phyloP scores from a whole-genome alignment of 2,329 filamentous ascomycete species.

The Fusarium scirpi region DNA sequence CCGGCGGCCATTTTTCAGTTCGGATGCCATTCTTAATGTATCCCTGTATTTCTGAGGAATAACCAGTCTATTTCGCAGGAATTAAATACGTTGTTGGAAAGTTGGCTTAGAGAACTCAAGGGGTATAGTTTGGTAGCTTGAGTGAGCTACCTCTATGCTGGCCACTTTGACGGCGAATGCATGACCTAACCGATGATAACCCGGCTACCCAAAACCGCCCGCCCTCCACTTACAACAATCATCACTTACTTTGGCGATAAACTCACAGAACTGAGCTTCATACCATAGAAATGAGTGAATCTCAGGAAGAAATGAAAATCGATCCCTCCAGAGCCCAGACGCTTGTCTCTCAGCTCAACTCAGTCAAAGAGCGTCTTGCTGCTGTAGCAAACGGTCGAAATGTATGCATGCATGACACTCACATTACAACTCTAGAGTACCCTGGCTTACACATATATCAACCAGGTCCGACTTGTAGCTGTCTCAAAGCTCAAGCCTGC shows the following conservation, averaged over 20 bases:
- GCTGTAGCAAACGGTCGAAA: slow-evolving; percentile 65
- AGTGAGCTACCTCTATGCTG: slow-evolving; percentile 20
- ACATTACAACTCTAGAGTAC: neutral
- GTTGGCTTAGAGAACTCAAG: slow-evolving; percentile 13
- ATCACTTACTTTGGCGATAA: slow-evolving; percentile 3
- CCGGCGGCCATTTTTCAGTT: slow-evolving; percentile 53
- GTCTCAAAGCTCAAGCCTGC: slow-evolving; percentile 97
- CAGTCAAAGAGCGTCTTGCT: slow-evolving; percentile 69
- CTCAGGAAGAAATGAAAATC: slow-evolving; percentile 68
- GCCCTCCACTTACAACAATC: slow-evolving; percentile 45
- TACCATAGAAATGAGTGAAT: slow-evolving; percentile 56
- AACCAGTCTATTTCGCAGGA: neutral
- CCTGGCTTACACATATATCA: slow-evolving; percentile 35
- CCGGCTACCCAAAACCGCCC: slow-evolving; percentile 42
- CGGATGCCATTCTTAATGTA: slow-evolving; percentile 46
- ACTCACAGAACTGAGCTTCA: neutral
- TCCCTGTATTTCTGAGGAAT: no score
- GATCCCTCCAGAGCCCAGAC: slow-evolving; percentile 70
- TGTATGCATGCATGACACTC: slow-evolving; percentile 55
- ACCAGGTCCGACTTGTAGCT: slow-evolving; percentile 84
- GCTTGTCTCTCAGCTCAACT: slow-evolving; percentile 71
- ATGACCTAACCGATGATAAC: slow-evolving; percentile 51
- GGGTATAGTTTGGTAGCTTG: slow-evolving; percentile 18
- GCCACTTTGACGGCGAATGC: slow-evolving; percentile 18
- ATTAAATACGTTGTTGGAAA: neutral